Base-by-base conservation (phyloP, 352 stramenopile genomes). In the Pythium sukuiense region DNA sequence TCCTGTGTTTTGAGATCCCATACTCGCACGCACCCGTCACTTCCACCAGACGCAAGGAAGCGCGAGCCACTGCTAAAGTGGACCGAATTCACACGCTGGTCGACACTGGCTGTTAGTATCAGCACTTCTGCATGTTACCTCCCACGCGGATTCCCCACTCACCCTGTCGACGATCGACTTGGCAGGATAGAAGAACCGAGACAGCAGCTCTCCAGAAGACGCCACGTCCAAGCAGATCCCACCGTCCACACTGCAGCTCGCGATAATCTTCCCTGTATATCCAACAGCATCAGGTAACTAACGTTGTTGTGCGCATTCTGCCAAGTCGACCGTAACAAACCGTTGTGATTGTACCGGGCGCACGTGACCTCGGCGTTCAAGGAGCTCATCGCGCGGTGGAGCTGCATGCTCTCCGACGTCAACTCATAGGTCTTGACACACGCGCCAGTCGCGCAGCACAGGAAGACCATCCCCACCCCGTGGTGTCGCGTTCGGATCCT, bases 1-100 rank as follows among this genome's bases (percentile, higher is more conserved):
- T 91, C 77, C 48, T 91, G 84, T 4, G 80, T 87, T 61, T 93
- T 93, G 24, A 93, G 71, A 35, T 91, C 82, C 84, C 82, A 93
- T 13, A 93, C 80, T 26, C 74, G 80, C 50, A 90, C 70, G 26
- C 70, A 85, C 13, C 84, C 80, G 39, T 92, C 81, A 24, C 60
- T 74, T 3, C 84, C 79, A 1, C 78, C 84, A 0, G 81, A 87
- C 1, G 77, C 81, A 9, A 92, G 71, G 56, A 90, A 92, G 14
- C 84, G 72, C 3, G 81, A 92, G 27, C 84, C 84, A 37, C 79
- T 81, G 61, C 81, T 92, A 37, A 92, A 90, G 29, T 89, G 76
- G 39, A 92, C 76, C 11, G 75, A 60, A 32, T 88, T 90, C 30
- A 92, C 72, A 2, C 75, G 72, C 76, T 92, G 43, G 8, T n/a